Evolutionary conservation across 495 filamentous ascomycete genomes (phyloP), one percentile per base, ranked within the genome.

Genomic region (Symbiotaphrina buchneri): DNA sequence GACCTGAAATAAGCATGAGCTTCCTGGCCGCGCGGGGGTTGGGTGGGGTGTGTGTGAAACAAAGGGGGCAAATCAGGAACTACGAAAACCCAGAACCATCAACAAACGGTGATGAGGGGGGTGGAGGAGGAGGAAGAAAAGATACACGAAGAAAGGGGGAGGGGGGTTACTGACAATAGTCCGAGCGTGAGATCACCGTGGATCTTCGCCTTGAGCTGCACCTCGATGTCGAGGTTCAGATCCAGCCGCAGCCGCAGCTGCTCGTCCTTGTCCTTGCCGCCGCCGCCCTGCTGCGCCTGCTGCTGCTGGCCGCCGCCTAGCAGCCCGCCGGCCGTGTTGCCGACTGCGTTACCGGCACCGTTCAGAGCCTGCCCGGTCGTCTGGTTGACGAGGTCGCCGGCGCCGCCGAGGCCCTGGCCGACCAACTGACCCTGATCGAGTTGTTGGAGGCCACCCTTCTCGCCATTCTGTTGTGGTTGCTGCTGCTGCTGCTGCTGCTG

Each of bases 161-260:
- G 26, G 30, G 37, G 29, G 17, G 5, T 38, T 41, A 74, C 77
- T 55, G 58, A 85, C 81, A 93, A 63, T 41, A 93, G 58, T 31
- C 74, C 72, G 31, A 93, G 46, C 23, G 79, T 87, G 43, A 91
- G 55, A 58, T 91, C 83, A 50, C 83, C 80, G 43, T 85, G 76
- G 47, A 93, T 87, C 55, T 79, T 77, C 13, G 83, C 83, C 65
- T 90, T 90, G 1, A 93, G 56, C 47, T 82, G 71, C 20, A 91
- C 71, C 58, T 90, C 76, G 40, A 91, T 67, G 47, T 93, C 83
- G 28, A 93, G 53, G 52, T 91, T 90, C 30, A 91, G 46, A 47
- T 91, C 81, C 33, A 93, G 48, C 31, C 83, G 50, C 54, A 93
- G 41, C 41, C 67, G 60, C 37, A 93, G 51, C 48, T 83, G 73